Conservation (phyloP, 352 stramenopile genomes). For the Thalassiosira pacifica region DNA sequence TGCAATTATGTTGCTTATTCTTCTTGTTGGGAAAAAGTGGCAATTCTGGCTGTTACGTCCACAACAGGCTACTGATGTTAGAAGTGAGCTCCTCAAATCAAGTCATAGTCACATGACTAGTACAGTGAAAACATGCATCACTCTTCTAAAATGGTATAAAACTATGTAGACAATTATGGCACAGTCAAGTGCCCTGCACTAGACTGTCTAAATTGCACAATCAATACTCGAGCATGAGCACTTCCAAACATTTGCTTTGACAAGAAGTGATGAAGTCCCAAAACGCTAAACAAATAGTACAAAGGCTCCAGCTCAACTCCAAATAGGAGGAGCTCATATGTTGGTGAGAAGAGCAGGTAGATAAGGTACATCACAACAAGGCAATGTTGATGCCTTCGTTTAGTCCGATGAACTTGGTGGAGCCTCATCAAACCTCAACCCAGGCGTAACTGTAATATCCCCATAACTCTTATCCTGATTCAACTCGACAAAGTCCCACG, state of each 20-base stretch:
- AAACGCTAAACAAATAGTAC: no score
- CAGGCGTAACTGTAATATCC: conserved; percentile 89
- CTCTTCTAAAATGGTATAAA: background rate
- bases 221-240: background rate
- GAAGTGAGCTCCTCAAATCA: no score
- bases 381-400: background rate
- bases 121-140: no score
- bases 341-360: background rate
- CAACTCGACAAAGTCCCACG: conserved; percentile 96
- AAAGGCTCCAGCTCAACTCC: no score
- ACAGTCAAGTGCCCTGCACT: background rate
- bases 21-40: no score
- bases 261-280: no score
- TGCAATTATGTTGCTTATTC: no score
- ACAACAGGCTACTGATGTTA: no score
- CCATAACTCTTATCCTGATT: conserved; percentile 93
- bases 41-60: no score
- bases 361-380: background rate
- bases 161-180: background rate
- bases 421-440: conserved; percentile 29
- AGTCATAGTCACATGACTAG: no score
- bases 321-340: background rate
- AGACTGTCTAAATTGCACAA: background rate
- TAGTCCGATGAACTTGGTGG: conserved; percentile 24
- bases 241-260: no score